Conservation (phyloP, 352 stramenopile genomes). For the Pythium vanterpoolii region DNA sequence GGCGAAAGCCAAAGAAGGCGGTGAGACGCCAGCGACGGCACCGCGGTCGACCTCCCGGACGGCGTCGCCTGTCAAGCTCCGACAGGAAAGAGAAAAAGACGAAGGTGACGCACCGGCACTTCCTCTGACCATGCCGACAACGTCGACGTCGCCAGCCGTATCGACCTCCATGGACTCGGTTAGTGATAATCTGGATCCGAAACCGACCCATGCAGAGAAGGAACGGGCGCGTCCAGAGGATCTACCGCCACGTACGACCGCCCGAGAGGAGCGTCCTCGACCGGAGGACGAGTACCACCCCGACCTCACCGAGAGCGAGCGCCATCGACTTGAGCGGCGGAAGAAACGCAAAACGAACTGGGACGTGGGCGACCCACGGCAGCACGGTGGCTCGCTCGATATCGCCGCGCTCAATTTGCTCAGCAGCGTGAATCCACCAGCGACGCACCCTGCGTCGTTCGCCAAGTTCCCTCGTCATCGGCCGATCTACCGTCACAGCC, state of each 20-base stretch:
- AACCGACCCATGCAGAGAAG: background rate
- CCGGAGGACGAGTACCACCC: conserved; percentile 26
- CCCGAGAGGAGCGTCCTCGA: background rate
- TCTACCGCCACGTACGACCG: background rate
- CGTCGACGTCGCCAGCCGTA: background rate
- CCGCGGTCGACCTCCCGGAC: conserved; percentile 7
- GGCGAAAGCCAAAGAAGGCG: conserved; percentile 22
- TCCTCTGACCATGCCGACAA: background rate
- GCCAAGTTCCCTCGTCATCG: conserved; percentile 51
- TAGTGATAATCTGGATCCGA: background rate
- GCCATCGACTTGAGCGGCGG: conserved; percentile 57
- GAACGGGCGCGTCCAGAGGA: background rate
- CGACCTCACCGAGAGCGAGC: conserved; percentile 51
- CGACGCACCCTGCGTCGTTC: conserved; percentile 45
- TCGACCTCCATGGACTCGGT: background rate
- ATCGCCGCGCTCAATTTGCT: conserved; percentile 20
- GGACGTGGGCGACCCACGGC: conserved; percentile 75
- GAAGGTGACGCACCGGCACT: background rate
- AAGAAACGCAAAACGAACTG: conserved; percentile 76
- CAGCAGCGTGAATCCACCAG: conserved; percentile 26
- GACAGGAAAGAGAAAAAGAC: background rate
- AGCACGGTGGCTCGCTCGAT: conserved; percentile 19
- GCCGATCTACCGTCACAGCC: conserved; percentile 57
- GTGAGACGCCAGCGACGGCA: background rate
- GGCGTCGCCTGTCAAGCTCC: conserved; percentile 12